Conservation (phyloP, 345 rosid genomes). For the Brassica cretica region DNA sequence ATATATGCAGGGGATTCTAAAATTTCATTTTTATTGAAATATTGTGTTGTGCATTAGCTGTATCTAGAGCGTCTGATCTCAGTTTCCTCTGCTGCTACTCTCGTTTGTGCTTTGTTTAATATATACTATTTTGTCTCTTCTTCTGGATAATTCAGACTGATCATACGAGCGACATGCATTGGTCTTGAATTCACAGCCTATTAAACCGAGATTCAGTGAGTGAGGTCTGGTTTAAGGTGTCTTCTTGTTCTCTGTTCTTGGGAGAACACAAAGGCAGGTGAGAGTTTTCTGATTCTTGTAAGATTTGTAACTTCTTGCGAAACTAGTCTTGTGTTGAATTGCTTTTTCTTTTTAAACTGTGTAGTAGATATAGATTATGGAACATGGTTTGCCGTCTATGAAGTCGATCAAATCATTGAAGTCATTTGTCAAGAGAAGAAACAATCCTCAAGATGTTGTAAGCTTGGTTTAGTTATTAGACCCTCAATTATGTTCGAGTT, state of each 20-base stretch:
- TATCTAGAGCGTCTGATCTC: not conserved
- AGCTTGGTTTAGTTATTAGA: slow-evolving; percentile 3
- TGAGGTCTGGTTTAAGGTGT: slow-evolving; percentile 12
- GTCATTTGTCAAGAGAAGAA: slow-evolving; percentile 53
- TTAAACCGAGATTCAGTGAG: slow-evolving; percentile 8
- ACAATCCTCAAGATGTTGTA: slow-evolving; percentile 67
- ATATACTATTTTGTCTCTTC: slow-evolving; percentile 10
- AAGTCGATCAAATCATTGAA: slow-evolving; percentile 68
- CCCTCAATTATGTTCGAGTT: not conserved
- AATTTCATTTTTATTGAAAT: not conserved
- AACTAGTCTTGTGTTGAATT: not conserved
- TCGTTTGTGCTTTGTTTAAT: not conserved
- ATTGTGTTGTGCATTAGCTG: not conserved
- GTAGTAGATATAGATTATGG: slow-evolving; percentile 24
- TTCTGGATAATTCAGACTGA: slow-evolving; percentile 8
- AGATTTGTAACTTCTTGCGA: not conserved
- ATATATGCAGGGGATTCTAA: not conserved
- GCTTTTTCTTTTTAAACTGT: not conserved
- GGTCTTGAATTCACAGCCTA: slow-evolving; percentile 23
- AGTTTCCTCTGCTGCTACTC: not conserved
- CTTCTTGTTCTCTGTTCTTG: slow-evolving; percentile 31
- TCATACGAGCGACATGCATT: slow-evolving; percentile 29
- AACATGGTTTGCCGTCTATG: slow-evolving; percentile 55
- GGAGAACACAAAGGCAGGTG: slow-evolving; percentile 22
- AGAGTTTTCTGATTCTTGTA: slow-evolving; percentile 12